Conservation (phyloP, 257 asterid species). For the Petunia secreta region DNA sequence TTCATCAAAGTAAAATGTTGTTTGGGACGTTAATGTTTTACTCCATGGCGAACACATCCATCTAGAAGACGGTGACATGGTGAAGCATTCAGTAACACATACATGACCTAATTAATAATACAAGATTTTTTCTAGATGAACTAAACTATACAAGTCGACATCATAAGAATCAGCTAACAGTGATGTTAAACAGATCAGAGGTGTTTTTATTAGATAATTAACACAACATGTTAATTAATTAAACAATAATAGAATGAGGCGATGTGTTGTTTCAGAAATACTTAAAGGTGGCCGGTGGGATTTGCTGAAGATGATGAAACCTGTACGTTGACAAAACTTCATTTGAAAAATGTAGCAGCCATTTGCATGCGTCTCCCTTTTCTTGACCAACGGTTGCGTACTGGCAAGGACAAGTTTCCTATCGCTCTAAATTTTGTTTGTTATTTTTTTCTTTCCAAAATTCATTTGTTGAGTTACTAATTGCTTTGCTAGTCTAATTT, state of each 20-base stretch:
- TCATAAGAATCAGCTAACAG: conserved; percentile 7
- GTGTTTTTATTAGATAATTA: background rate
- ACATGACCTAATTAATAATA: background rate
- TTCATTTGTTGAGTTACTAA: background rate
- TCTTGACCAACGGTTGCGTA: background rate
- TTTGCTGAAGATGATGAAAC: background rate
- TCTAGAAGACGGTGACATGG: background rate
- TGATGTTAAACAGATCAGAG: background rate
- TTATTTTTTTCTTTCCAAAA: background rate
- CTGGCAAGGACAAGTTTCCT: background rate
- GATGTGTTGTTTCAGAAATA: background rate
- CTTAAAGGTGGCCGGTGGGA: background rate
- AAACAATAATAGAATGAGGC: background rate
- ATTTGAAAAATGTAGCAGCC: background rate
- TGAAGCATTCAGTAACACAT: no score
- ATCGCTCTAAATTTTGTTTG: background rate
- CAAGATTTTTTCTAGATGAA: background rate
- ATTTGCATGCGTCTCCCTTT: background rate
- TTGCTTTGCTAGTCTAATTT: background rate
- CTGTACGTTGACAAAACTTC: background rate
- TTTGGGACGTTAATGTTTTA: no score
- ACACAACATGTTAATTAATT: background rate
- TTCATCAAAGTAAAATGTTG: no score
- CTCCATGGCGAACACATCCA: no score
- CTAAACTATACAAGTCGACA: background rate